Evolutionary conservation across 2,329 filamentous ascomycete genomes (phyloP).

Genomic region (Penicillium polonicum): DNA sequence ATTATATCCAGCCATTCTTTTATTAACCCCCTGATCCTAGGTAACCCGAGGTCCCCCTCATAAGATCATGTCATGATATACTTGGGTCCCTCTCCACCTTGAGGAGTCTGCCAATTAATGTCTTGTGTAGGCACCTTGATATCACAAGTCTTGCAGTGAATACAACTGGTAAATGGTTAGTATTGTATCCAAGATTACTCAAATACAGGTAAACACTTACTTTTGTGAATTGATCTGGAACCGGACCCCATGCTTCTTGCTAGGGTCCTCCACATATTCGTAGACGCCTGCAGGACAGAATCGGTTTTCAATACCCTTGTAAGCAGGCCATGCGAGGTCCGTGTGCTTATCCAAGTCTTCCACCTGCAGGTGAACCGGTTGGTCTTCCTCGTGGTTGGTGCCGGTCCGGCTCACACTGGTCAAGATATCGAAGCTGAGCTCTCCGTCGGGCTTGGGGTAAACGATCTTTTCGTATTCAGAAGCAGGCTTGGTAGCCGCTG

Average conservation of each 20-base stretch:
- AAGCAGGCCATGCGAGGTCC: slow-evolving; percentile 76
- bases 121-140: slow-evolving; percentile 97
- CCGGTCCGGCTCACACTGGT: slow-evolving; percentile 93
- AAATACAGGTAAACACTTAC: slow-evolving; percentile 56
- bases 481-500: slow-evolving; percentile 74
- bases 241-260: slow-evolving; percentile 80
- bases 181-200: not conserved
- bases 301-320: slow-evolving; percentile 89
- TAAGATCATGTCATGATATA: slow-evolving; percentile 56
- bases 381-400: slow-evolving; percentile 98
- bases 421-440: slow-evolving; percentile 92
- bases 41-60: not conserved
- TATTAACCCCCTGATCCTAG: slow-evolving; percentile 4
- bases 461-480: slow-evolving; percentile 84
- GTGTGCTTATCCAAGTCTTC: slow-evolving; percentile 93
- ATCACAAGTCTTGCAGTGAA: slow-evolving; percentile 99
- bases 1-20: not conserved
- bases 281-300: slow-evolving; percentile 98
- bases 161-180: slow-evolving; percentile 64
- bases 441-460: slow-evolving; percentile 93
- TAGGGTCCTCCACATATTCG: slow-evolving; percentile 92
- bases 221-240: slow-evolving; percentile 99
- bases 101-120: slow-evolving; percentile 95
- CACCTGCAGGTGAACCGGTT: slow-evolving; percentile 93
- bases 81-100: slow-evolving; percentile 77